Evolutionary conservation across 148 eudicot species (phyloP).

Genomic region (Persicaria tinctoria): DNA sequence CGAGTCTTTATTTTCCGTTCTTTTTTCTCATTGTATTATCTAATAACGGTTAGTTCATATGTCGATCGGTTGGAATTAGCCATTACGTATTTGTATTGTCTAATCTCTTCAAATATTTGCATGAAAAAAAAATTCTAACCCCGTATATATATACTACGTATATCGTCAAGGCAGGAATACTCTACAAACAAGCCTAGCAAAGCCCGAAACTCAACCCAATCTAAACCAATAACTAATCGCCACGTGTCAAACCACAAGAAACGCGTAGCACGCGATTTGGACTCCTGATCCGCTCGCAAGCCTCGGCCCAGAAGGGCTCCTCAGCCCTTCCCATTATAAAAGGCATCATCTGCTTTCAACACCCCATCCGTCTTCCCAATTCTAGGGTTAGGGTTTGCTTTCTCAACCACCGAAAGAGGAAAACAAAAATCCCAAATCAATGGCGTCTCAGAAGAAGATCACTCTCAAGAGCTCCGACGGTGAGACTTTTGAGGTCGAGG

Average conservation of each 20-base stretch:
- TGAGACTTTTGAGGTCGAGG: conserved; percentile 20
- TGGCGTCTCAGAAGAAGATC: conserved; percentile 17
- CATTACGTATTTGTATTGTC: no score
- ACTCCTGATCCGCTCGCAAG: not conserved
- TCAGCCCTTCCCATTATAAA: not conserved
- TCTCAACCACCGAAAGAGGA: not conserved
- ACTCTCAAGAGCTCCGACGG: conserved; percentile 20
- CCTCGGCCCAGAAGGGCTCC: not conserved
- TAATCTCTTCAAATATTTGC: no score
- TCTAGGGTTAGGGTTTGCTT: conserved; percentile 10
- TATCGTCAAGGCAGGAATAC: not conserved
- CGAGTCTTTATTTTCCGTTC: no score
- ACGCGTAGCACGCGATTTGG: conserved; percentile 7
- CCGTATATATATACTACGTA: no score
- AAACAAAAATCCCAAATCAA: not conserved
- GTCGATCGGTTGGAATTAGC: no score
- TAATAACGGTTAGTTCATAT: no score
- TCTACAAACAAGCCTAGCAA: not conserved
- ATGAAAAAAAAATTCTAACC: no score
- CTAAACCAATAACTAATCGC: not conserved
- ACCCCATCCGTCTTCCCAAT: not conserved
- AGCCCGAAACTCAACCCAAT: not conserved
- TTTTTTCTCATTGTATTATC: no score
- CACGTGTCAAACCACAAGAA: not conserved
- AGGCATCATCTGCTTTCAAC: not conserved